Base-by-base conservation (phyloP, 2,329 filamentous ascomycete genomes). In the Colletotrichum falcatum region DNA sequence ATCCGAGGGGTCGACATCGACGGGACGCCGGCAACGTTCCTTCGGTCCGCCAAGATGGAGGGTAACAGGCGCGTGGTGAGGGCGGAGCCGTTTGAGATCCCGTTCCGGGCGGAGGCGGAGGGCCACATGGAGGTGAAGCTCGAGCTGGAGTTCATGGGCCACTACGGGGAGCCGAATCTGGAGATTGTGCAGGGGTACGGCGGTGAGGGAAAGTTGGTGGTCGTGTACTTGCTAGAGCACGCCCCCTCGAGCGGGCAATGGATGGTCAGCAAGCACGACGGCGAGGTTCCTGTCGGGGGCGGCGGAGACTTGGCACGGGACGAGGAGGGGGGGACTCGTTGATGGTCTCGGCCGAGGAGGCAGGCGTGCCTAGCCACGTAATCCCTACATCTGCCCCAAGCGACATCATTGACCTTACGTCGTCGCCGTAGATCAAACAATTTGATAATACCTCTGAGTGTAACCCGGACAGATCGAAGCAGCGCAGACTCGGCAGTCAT, bases 101-200 rank as follows among this genome's bases (percentile, higher is more conserved):
- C 73, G 1, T 78, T 83, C 14, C 79, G 81, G 14, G 77, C 75
- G 3, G 71, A 71, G 0, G 56, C 79, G 1, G 74, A 75, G 4
- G 28, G 56, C 1, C 78, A 74, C 0, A 72, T 73, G 4, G 37
- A 75, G 3, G 60, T 83, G 26, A 79, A 77, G n/a, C 73, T 85
- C 0, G 79, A 82, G 28, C 73, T 85, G 4, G 80, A 85, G 71
- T 85, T 85, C 12, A 85, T 85, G 81, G 83, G 84, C 0, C 79
- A 85, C 61, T 85, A 85, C 37, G 78, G 78, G 2, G 83, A 85
- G 72, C 83, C 83, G 0, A 81, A 81, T 46, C 58, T 84, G 44
- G 77, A 79, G 59, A 61, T 78, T 1, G 51, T 37, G 5, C 74
- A 77, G 56, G 61, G 66, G 20, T 74, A 75, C 30, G 53, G 54